These are phyloP conservation scores for Saprolegnia parasitica DNA, from an alignment of 352 stramenopile species.

Conservation along the genomic window DNA sequence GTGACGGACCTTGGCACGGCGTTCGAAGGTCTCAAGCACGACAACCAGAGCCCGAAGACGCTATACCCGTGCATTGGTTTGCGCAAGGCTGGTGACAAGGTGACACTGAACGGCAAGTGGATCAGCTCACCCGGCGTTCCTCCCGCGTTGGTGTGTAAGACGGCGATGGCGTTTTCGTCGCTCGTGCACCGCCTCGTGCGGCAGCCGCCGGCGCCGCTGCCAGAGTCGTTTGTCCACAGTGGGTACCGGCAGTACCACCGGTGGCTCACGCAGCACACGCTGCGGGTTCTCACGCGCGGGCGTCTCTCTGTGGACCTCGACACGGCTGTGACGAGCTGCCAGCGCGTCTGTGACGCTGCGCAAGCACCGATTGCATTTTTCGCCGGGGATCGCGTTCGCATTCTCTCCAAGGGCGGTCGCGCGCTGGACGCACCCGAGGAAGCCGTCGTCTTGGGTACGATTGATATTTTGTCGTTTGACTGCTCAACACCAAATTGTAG, in stretches of 20 bases:
- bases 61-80: constrained; percentile 97
- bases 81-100: constrained; percentile 91
- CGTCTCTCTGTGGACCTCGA: constrained; percentile 93
- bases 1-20: constrained; percentile 96
- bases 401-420: constrained; percentile 91
- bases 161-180: constrained; percentile 87
- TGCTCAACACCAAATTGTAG: neutral
- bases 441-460: constrained; percentile 87
- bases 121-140: constrained; percentile 78
- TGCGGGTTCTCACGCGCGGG: constrained; percentile 70
- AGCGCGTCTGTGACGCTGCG: constrained; percentile 81
- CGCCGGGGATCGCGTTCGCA: constrained; percentile 90
- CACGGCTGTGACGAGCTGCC: constrained; percentile 85
- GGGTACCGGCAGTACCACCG: constrained; percentile 82
- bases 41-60: constrained; percentile 69
- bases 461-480: neutral
- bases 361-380: constrained; percentile 88
- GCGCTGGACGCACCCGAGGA: constrained; percentile 96
- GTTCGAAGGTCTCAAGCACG: constrained; percentile 91
- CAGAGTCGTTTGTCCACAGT: constrained; percentile 52
- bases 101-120: constrained; percentile 95
- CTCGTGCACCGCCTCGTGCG: constrained; percentile 81
- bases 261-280: constrained; percentile 79
- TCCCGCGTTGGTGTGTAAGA: constrained; percentile 66
- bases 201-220: constrained; percentile 45